Percentiles rank a stretch among this genome's conserved stretches.
phyloP scores from a whole-genome alignment of 768 basidiomycete species.

The Naganishia vaughanmartiniae region DNA sequence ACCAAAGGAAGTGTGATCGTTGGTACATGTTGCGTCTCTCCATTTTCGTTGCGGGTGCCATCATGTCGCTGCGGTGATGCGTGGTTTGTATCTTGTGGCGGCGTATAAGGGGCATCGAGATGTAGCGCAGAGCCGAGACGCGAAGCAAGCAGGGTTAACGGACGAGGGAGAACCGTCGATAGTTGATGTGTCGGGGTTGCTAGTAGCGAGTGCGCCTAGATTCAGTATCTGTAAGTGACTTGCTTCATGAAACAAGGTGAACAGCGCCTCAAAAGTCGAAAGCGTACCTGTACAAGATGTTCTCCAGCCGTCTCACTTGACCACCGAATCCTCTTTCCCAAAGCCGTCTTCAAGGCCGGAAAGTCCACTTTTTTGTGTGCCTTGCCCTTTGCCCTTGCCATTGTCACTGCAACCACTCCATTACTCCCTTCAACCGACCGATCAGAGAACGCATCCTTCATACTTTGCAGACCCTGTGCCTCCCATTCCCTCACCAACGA shows the following conservation, averaged over 20 bases:
- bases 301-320: constrained; percentile 19
- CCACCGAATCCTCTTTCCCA: constrained; percentile 15
- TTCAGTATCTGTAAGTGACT: too few species aligned
- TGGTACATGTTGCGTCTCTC: not conserved
- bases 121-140: not conserved
- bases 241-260: too few species aligned
- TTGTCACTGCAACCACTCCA: constrained; percentile 3
- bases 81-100: not conserved
- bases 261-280: too few species aligned
- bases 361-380: constrained; percentile 13
- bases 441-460: not conserved
- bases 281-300: constrained; percentile 19
- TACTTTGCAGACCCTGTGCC: constrained; percentile 1
- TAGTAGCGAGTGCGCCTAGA: constrained; percentile 3
- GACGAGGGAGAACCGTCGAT: not conserved
- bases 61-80: not conserved
- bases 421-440: not conserved
- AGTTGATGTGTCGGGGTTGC: constrained; percentile 9
- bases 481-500: constrained; percentile 15
- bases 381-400: not conserved
- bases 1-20: constrained; percentile 6
- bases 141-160: not conserved
- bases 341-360: not conserved
- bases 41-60: too few species aligned
- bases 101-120: constrained; percentile 6